Evolutionary conservation across 1,284 basidiomycete species (phyloP), one percentile per base, ranked within the genome.

Genomic region (Spongiforma sp.): DNA sequence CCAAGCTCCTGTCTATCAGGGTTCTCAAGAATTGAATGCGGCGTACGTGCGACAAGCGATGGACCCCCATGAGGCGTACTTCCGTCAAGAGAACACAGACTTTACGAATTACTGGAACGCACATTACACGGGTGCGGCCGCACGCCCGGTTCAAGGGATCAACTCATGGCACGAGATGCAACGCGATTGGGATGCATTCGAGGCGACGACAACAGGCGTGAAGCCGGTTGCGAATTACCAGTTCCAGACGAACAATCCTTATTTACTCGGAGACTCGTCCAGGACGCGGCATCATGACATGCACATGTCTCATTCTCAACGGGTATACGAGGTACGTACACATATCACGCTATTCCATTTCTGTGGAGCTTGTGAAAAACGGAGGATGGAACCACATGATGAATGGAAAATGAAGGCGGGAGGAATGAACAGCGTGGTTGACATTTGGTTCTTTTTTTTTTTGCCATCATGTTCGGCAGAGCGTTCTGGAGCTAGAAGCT

Each of bases 401-500:
- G 28, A 46, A 50, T 8, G 15, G 33, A 43, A 60, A 62, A 28
- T 58, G 30, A 28, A 14, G 39, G 34, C 26, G 33, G 59, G 21
- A 37, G 34, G 32, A 28, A 57, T 54, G 52, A 53, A 63, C 63
- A 56, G 62, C 59, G 62, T 67, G 60, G 53, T 36, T 75, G 39
- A 75, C 57, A 34, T 53, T 62, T 59, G 37, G 9, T n/a, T 50
- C 54, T 55, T 62, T 60, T 56, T 24, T 34, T 60, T 48, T 59
- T 54, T 50, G 21, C 26, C 57, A 62, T 52, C 60, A 66, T 62
- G 58, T 60, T 62, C 28, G 63, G 71, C 77, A 96, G 94, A 93
- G 85, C 67, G 88, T 96, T 9, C 83, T 99, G 21, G 93, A 96
- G 77, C 85, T 96, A 33, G 97, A 99, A 80, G 96, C 96, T 5